Base-by-base conservation (phyloP, 305 asterid species). In the Solanum chacoense region DNA sequence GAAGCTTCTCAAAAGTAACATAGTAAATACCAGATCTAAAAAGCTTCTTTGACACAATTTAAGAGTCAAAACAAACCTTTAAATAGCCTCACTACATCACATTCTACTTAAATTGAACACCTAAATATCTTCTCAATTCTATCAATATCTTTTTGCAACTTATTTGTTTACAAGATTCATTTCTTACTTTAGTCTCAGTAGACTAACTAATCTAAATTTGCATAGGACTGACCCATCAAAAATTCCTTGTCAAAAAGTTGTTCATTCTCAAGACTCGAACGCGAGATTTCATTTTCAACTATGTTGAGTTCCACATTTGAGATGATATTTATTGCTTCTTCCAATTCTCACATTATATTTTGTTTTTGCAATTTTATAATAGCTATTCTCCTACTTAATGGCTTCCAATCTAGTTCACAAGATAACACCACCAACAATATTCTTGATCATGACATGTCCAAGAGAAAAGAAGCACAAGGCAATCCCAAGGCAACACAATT, bases 321-420 rank as follows among this genome's bases (percentile, higher is more conserved):
- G 84, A 79, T 91, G 91, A 90, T 96, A 90, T 84, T 81, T 84
- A 36, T 92, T 29, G 93, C 93, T 74, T 91, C 95, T 89, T 92
- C 96, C 11, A 92, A 93, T 89, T 93, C 98, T 72, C 92, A 90
- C 1, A 90, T 94, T 1, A 95, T 93, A 36, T 95, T 95, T 89
- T 95, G 97, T 86, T 93, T 94, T 69, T 95, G 94, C 94, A 95
- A 95, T 91, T 76, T 96, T 86, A 92, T 96, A 90, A 91, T 94
- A 38, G 94, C 88, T 88, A 45, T 95, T 91, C 91, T 96, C 14
- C 90, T 96, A 0, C 1, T 83, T 3, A 55, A 1, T 45, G 86
- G 86, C 37, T 83, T 83, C 28, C 86, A 83, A 83, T 55, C 72
- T 83, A 83, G 86, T 83, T 28, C 71, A 29, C 28, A 45, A 29